Evolutionary conservation across 306 rosid species (phyloP), one percentile per base, ranked within the genome.

Genomic region (Heteromeles arbutifolia): DNA sequence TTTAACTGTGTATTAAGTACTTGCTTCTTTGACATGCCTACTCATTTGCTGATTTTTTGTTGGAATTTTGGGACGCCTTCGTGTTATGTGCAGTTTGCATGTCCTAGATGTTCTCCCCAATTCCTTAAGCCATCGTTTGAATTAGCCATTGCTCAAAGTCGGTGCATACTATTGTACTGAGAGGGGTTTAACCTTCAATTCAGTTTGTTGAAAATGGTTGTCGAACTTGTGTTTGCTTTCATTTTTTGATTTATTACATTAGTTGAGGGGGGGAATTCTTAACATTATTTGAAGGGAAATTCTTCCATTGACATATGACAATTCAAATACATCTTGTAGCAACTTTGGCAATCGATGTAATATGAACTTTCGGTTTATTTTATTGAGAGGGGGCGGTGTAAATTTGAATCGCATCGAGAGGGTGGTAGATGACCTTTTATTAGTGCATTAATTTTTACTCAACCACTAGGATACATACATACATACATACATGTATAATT

Each of bases 381-480:
- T 53, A 53, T 53, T 53, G 58, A 53, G 58, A 12, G 63, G 29
- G 3, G 29, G 11, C 13, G 0, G 15, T 57, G 25, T 57, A 25
- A 57, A 57, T n/a, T 57, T n/a, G 12, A n/a, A 57, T 57, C 25
- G 22, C 62, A 10, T 59, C 4, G 31, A 59, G 8, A 59, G 29
- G 19, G 65, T 25, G 65, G 34, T 25, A 25, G 45, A 52, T 70
- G 25, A 52, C 37, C 74, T n/a, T 66, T 53, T 2, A 39, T 25
- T 56, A 39, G 41, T 39, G 68, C 54, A 25, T 73, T 25, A 43
- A 18, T 48, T 25, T 43, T 44, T 74, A 17, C 44, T 74, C 57
- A 78, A 29, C 25, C 4, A 34, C 52, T 81, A 19, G 67, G n/a
- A 73, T 73, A 34, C 32, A 59, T 19, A 76, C 12, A 73, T 73